Conservation (phyloP, 305 asterid genomes). For the Plantago lanceolata region DNA sequence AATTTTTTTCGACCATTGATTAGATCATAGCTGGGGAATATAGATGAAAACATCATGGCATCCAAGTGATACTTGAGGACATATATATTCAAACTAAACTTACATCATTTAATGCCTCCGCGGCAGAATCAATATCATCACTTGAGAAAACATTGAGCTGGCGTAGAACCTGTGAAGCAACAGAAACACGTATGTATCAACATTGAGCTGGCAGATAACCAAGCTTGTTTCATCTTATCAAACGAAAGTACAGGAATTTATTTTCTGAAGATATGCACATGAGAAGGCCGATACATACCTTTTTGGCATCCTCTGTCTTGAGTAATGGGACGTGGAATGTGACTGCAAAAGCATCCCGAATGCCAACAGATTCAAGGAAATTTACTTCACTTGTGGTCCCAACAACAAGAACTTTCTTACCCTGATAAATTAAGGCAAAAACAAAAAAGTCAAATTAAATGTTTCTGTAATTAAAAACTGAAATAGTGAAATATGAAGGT, state of each 20-base stretch:
- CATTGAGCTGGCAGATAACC: neutral
- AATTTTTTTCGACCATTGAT: neutral
- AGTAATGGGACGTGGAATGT: conserved; percentile 83
- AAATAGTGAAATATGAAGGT: too few relatives aligned
- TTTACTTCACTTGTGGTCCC: conserved; percentile 87
- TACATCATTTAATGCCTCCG: conserved; percentile 87
- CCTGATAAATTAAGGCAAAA: conserved; percentile 44
- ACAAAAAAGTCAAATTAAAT: neutral
- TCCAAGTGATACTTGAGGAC: neutral
- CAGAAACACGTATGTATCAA: neutral
- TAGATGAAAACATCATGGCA: neutral
- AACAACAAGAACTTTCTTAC: conserved; percentile 79
- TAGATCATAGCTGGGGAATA: neutral
- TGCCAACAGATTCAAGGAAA: conserved; percentile 78
- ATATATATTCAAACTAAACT: conserved; percentile 26
- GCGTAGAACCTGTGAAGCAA: conserved; percentile 60
- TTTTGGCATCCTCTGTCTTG: conserved; percentile 70
- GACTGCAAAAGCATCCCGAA: conserved; percentile 77
- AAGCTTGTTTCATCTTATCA: conserved; percentile 4
- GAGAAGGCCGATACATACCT: conserved; percentile 44
- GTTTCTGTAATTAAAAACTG: too few relatives aligned
- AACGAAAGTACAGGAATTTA: neutral
- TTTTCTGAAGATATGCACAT: conserved; percentile 8
- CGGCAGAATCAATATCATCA: conserved; percentile 80
- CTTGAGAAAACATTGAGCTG: conserved; percentile 71